Base-by-base conservation (phyloP, 768 basidiomycete genomes). In the Amanita muscaria region DNA sequence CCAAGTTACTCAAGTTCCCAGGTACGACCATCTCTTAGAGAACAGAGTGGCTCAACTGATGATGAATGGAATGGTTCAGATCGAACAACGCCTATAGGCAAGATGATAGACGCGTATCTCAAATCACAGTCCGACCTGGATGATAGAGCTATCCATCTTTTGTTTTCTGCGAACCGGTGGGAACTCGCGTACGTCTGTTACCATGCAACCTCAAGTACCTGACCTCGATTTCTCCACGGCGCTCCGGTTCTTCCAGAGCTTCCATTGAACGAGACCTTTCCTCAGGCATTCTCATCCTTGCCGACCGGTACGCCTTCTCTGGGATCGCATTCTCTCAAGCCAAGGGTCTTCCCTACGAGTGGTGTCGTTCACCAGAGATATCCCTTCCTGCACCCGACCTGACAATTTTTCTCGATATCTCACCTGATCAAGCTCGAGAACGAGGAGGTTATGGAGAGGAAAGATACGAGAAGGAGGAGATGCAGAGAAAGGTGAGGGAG, bases 161-260 rank as follows among this genome's bases (percentile, higher is more conserved):
- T 99, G 45, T 98, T 99, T 70, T 83, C 90, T 34, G 96, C 93
- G 2, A 99, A 99, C 59, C 76, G 94, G 27, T 98, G 96, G 96
- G 93, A 98, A 59, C 76, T 85, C 50, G 83, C 84, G 88, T 94
- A 57, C 44, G 77, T 68, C 22, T 18, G 18, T 22, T 14, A 27
- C 31, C 12, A 12, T 29, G 12, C n/a, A n/a, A n/a, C n/a, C n/a
- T n/a, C n/a, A n/a, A n/a, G n/a, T n/a, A n/a, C n/a, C n/a, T n/a
- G n/a, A n/a, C n/a, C n/a, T n/a, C n/a, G n/a, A n/a, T n/a, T n/a
- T n/a, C n/a, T n/a, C n/a, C n/a, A n/a, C n/a, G n/a, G n/a, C n/a
- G n/a, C n/a, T n/a, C 6, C 12, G 27, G 27, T 16, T 30, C 23
- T 34, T 21, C 5, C 22, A 21, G 87, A 19, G 61, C 79, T 2